Conservation (phyloP, 2,329 filamentous ascomycete species). For the Fusarium clavum region DNA sequence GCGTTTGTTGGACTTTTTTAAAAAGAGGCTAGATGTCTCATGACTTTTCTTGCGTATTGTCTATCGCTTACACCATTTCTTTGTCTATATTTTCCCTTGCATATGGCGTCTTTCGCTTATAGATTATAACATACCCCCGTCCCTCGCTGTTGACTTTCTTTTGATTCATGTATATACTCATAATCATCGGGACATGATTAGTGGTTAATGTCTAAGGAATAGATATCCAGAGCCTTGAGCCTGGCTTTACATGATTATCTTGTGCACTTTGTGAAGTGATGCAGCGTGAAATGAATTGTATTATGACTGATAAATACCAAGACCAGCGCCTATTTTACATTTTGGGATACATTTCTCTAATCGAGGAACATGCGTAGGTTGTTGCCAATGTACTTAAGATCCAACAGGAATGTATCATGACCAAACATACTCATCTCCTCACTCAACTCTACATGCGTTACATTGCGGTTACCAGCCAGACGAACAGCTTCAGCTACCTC, state of each 20-base stretch:
- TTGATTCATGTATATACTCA: slow-evolving; percentile 28
- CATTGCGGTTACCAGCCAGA: slow-evolving; percentile 79
- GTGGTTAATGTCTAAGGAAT: slow-evolving; percentile 40
- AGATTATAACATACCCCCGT: slow-evolving; percentile 40
- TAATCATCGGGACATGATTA: slow-evolving; percentile 40
- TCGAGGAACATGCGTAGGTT: slow-evolving; percentile 82
- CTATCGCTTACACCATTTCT: slow-evolving; percentile 13
- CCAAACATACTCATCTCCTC: slow-evolving; percentile 96
- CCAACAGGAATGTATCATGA: slow-evolving; percentile 94
- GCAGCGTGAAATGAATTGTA: not conserved
- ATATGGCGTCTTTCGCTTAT: slow-evolving; percentile 36
- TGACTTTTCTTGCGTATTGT: slow-evolving; percentile 24
- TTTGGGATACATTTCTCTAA: slow-evolving; percentile 49
- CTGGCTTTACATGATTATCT: slow-evolving; percentile 25
- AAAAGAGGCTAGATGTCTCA: slow-evolving; percentile 22
- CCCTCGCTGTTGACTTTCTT: slow-evolving; percentile 13
- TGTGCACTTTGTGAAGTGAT: not conserved
- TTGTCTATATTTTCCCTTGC: slow-evolving; percentile 10
- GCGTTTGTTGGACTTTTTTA: slow-evolving; percentile 8
- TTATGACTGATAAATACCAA: not conserved
- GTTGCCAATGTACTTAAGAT: slow-evolving; percentile 91
- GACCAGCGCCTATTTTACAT: slow-evolving; percentile 1
- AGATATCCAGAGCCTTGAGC: slow-evolving; percentile 20
- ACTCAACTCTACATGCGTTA: slow-evolving; percentile 90
- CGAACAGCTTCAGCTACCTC: slow-evolving; percentile 89